Evolutionary conservation across 352 stramenopile genomes (phyloP).

Genomic region (Pythium biforme): DNA sequence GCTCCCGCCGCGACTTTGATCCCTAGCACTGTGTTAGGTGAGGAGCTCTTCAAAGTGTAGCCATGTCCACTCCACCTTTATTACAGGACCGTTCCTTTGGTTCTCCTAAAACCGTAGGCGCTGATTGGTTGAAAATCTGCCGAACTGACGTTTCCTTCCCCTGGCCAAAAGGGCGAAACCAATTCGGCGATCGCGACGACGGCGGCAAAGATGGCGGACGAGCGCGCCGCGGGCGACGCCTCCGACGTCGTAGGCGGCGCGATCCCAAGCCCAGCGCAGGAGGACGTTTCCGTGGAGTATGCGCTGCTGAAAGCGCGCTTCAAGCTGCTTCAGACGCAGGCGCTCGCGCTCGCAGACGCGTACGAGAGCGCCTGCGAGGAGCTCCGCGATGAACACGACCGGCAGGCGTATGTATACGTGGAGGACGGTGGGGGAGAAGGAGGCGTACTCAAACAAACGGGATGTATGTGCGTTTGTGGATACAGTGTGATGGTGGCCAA

Average conservation of each 20-base stretch:
- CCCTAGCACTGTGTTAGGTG: background rate
- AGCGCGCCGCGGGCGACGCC: too few relatives aligned
- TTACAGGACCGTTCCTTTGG: background rate
- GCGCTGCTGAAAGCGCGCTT: constrained; percentile 34
- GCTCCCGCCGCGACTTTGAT: constrained; percentile 17
- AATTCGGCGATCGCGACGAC: background rate
- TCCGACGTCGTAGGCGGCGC: background rate
- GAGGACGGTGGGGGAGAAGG: too few relatives aligned
- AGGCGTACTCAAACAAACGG: too few relatives aligned
- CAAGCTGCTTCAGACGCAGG: constrained; percentile 35
- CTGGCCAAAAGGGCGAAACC: background rate
- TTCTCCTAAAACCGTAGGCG: background rate
- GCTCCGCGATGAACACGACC: constrained; percentile 37
- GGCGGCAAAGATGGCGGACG: background rate
- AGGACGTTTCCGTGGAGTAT: constrained; percentile 15
- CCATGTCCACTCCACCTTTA: background rate
- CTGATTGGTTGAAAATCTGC: background rate
- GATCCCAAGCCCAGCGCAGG: background rate
- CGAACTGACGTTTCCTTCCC: background rate
- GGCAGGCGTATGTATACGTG: constrained; percentile 35
- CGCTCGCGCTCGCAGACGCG: constrained; percentile 31
- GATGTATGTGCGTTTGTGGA: background rate
- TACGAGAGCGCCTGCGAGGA: constrained; percentile 39
- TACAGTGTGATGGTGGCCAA: constrained; percentile 47
- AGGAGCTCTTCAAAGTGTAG: constrained; percentile 4